phyloP scores from a whole-genome alignment of 352 stramenopile genomes.

The Phytophthora pisi region DNA sequence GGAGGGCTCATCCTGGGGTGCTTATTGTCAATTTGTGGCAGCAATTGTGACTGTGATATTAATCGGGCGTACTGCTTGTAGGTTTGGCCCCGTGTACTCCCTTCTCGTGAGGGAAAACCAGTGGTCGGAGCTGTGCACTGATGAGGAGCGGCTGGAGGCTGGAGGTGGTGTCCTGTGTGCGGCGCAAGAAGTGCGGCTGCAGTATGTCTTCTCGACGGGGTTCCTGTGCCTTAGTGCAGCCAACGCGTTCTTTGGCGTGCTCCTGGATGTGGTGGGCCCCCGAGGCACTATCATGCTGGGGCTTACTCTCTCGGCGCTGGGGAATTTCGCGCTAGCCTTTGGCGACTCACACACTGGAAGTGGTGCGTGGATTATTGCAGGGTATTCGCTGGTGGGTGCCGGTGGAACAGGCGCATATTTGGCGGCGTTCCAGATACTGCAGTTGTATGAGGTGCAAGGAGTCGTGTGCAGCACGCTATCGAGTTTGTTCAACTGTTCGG shows the following conservation, averaged over 20 bases:
- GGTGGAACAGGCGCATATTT: slow-evolving; percentile 81
- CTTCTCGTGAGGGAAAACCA: slow-evolving; percentile 66
- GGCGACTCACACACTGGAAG: slow-evolving; percentile 58
- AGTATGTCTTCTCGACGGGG: slow-evolving; percentile 80
- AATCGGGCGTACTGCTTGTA: slow-evolving; percentile 15
- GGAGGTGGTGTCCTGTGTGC: slow-evolving; percentile 40
- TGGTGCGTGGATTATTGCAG: slow-evolving; percentile 64
- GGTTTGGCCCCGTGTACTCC: slow-evolving; percentile 80
- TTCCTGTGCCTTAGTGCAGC: slow-evolving; percentile 83
- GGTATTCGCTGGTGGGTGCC: slow-evolving; percentile 71
- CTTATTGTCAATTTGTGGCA: neutral
- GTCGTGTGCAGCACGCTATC: slow-evolving; percentile 82
- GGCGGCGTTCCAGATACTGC: slow-evolving; percentile 79
- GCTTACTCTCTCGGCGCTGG: slow-evolving; percentile 48
- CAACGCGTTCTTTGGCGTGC: slow-evolving; percentile 80
- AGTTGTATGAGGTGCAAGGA: slow-evolving; percentile 77
- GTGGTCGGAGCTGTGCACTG: slow-evolving; percentile 66
- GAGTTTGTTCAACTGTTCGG: slow-evolving; percentile 85
- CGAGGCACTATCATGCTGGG: slow-evolving; percentile 60
- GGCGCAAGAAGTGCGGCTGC: slow-evolving; percentile 70
- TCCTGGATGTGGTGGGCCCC: slow-evolving; percentile 73
- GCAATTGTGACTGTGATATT: neutral
- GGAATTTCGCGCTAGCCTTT: slow-evolving; percentile 64
- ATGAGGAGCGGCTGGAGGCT: slow-evolving; percentile 1
- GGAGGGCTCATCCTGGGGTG: slow-evolving; percentile 75